A percentile compares a stretch with the other conserved stretches of the same genome.
Evolutionary conservation across 345 rosid species (phyloP).

Genomic region (Pistacia vera): DNA sequence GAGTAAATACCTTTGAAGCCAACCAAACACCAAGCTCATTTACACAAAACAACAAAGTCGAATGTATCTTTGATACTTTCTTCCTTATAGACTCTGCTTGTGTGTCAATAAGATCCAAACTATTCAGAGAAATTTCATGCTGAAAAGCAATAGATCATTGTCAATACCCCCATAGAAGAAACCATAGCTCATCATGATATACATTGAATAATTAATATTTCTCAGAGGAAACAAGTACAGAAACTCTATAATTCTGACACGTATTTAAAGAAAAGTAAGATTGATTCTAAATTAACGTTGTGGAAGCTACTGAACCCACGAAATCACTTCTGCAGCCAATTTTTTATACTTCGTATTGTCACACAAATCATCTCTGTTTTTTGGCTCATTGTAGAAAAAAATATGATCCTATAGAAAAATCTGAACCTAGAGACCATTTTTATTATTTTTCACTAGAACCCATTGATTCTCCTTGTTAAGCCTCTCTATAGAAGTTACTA

Average conservation of each 20-base stretch:
- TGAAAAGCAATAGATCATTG: conserved; percentile 31
- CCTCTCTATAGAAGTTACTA: not conserved
- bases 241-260: not conserved
- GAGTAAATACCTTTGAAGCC: conserved; percentile 67
- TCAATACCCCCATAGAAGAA: conserved; percentile 15
- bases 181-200: not conserved
- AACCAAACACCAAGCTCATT: conserved; percentile 75
- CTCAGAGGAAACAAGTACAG: not conserved
- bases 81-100: conserved; percentile 36
- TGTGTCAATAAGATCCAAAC: conserved; percentile 39
- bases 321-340: not conserved
- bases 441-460: not conserved
- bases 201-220: not conserved
- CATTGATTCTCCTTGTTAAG: not conserved
- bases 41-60: conserved; percentile 56
- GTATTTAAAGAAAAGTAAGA: not conserved
- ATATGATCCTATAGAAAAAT: not conserved
- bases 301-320: not conserved
- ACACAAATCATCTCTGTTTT: not conserved
- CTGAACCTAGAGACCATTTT: not conserved
- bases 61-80: conserved; percentile 45
- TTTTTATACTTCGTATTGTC: not conserved
- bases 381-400: not conserved
- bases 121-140: conserved; percentile 47
- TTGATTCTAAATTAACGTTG: not conserved